Evolutionary conservation across 2,329 filamentous ascomycete genomes (phyloP).

Genomic region (Talaromyces albobiverticillius): DNA sequence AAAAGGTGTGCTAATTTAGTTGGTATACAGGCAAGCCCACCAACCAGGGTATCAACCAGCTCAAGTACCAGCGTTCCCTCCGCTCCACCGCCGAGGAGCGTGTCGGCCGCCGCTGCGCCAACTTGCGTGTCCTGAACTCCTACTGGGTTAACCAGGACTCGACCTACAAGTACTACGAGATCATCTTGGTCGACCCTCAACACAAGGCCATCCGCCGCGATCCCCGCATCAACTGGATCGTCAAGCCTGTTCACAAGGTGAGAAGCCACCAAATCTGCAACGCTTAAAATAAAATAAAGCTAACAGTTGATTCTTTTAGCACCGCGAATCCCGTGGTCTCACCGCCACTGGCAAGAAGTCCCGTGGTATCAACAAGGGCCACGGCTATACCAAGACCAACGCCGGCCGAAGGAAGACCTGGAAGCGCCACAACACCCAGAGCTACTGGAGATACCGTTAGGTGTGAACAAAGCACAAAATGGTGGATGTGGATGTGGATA

Average conservation of each 20-base stretch:
- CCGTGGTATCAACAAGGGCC: constrained; percentile 98
- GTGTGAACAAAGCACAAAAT: constrained; percentile 21
- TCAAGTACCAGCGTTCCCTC: constrained; percentile 99
- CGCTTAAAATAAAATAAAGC: constrained; percentile 3
- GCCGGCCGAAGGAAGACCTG: constrained; percentile 99
- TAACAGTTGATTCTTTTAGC: constrained; percentile 52
- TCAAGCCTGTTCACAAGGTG: constrained; percentile 96
- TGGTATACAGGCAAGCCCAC: constrained; percentile 85
- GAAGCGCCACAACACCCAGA: constrained; percentile 99
- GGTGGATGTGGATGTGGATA: constrained; percentile 26
- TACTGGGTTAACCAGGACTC: constrained; percentile 99
- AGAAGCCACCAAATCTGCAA: constrained; percentile 13
- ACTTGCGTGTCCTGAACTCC: constrained; percentile 98
- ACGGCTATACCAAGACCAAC: constrained; percentile 97
- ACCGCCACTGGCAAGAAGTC: constrained; percentile 99
- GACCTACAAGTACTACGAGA: constrained; percentile 99
- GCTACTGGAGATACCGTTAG: constrained; percentile 95
- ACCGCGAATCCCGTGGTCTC: constrained; percentile 96
- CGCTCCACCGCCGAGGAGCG: constrained; percentile 98
- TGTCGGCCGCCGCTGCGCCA: constrained; percentile 98
- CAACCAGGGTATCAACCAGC: constrained; percentile 99
- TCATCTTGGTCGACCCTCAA: constrained; percentile 99
- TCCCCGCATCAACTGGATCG: constrained; percentile 99
- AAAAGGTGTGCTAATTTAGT: constrained; percentile 19
- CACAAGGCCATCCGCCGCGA: constrained; percentile 99